Percentiles rank a stretch among this genome's conserved stretches.
These are phyloP conservation scores for Volvariella volvacea DNA, from an alignment of 1,284 basidiomycete species.

Conservation along the genomic window DNA sequence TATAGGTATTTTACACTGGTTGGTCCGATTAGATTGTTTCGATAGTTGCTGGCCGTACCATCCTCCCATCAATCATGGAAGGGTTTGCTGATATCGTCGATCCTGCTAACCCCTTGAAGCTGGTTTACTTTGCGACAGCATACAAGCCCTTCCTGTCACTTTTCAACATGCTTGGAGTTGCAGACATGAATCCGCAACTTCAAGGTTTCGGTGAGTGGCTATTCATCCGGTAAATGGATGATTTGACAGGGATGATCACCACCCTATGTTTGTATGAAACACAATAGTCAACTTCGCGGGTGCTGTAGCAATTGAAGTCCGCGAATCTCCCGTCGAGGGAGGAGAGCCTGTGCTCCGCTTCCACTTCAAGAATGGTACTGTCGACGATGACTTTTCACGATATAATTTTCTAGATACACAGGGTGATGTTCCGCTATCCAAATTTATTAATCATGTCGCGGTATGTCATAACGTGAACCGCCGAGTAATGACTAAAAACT, in stretches of 20 bases:
- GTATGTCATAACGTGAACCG: constrained; percentile 21
- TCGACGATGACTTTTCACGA: constrained; percentile 40
- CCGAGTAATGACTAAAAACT: neutral
- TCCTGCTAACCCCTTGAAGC: constrained; percentile 52
- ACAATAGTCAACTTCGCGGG: constrained; percentile 65
- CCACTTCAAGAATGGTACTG: constrained; percentile 77
- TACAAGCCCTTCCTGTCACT: constrained; percentile 84
- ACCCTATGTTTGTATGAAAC: constrained; percentile 30
- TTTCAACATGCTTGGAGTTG: constrained; percentile 68
- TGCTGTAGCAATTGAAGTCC: constrained; percentile 65
- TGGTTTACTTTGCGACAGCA: constrained; percentile 59
- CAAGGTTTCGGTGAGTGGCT: constrained; percentile 52
- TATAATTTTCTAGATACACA: constrained; percentile 60
- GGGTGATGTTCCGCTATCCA: constrained; percentile 49
- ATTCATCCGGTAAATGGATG: neutral
- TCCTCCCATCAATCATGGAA: constrained; percentile 56
- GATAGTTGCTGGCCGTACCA: constrained; percentile 64
- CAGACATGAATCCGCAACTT: constrained; percentile 44
- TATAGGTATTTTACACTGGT: too few species aligned
- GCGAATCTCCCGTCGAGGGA: constrained; percentile 33
- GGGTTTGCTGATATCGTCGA: constrained; percentile 57
- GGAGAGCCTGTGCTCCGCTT: constrained; percentile 55
- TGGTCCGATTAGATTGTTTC: constrained; percentile 2
- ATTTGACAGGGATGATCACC: neutral
- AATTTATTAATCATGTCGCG: constrained; percentile 45